Conservation (phyloP, 257 asterid genomes). For the Linaria vulgaris region DNA sequence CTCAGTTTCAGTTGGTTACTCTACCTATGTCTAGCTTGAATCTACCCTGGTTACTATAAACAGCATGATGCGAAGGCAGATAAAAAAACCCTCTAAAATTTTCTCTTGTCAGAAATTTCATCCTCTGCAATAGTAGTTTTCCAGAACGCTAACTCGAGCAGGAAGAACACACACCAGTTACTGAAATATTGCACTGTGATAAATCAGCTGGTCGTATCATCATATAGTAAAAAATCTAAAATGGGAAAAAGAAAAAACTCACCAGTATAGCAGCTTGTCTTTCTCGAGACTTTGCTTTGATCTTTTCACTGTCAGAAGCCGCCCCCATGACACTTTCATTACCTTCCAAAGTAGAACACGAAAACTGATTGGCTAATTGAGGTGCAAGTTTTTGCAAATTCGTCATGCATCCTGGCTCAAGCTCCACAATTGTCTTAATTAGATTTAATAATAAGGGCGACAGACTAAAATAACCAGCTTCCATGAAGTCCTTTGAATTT, state of each 20-base stretch:
- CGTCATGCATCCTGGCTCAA: constrained; percentile 71
- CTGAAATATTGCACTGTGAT: constrained; percentile 7
- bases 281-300: constrained; percentile 92
- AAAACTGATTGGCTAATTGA: constrained; percentile 60
- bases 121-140: not conserved
- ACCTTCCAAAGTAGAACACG: constrained; percentile 35
- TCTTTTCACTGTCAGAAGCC: constrained; percentile 65
- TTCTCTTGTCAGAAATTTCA: not conserved
- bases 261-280: constrained; percentile 97
- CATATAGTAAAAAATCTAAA: not conserved
- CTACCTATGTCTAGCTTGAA: constrained; percentile 13
- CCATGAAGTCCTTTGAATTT: constrained; percentile 49
- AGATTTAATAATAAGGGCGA: constrained; percentile 54
- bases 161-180: not conserved
- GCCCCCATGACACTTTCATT: constrained; percentile 35
- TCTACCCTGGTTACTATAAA: constrained; percentile 16
- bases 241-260: constrained; percentile 24
- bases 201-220: constrained; percentile 8
- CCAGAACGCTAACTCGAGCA: constrained; percentile 11
- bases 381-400: constrained; percentile 80
- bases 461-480: constrained; percentile 50
- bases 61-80: constrained; percentile 13
- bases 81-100: constrained; percentile 19
- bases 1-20: constrained; percentile 4
- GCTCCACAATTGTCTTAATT: constrained; percentile 65